These are phyloP conservation scores for Westerdykella aurantiaca DNA, from an alignment of 2,329 filamentous ascomycete genomes.

Conservation along the genomic window DNA sequence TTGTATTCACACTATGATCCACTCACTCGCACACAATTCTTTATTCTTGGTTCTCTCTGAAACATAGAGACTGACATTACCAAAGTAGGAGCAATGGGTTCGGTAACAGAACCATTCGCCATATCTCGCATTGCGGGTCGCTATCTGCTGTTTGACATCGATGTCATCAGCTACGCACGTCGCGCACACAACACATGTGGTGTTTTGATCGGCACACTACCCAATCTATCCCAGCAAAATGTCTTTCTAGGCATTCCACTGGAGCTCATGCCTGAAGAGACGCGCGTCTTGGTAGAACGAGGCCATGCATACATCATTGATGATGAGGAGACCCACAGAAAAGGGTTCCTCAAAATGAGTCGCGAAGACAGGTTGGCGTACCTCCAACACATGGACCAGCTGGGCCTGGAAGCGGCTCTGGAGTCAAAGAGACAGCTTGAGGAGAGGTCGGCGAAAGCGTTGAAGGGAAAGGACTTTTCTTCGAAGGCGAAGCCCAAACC, in stretches of 20 bases:
- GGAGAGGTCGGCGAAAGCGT: conserved; percentile 44
- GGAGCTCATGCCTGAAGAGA: conserved; percentile 88
- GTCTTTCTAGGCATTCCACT: conserved; percentile 84
- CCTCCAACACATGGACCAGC: conserved; percentile 50
- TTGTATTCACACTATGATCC: conserved; percentile 39
- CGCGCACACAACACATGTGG: conserved; percentile 78
- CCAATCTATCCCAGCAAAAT: conserved; percentile 91
- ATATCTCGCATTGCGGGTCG: conserved; percentile 75
- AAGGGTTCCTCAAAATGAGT: conserved; percentile 55
- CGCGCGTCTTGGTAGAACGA: conserved; percentile 69
- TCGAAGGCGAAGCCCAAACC: conserved; percentile 12
- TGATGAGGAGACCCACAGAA: conserved; percentile 64
- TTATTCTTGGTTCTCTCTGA: conserved; percentile 5
- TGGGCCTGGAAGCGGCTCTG: conserved; percentile 49
- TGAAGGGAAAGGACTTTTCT: conserved; percentile 45
- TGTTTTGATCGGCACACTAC: conserved; percentile 78
- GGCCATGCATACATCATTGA: conserved; percentile 75
- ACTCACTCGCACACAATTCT: conserved; percentile 2
- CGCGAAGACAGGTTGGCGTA: conserved; percentile 58
- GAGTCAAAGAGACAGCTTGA: conserved; percentile 45
- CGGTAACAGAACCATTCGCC: conserved; percentile 56
- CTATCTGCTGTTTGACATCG: conserved; percentile 85
- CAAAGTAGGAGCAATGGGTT: conserved; percentile 29
- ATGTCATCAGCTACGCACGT: conserved; percentile 71
- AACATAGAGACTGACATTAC: conserved; percentile 4